Evolutionary conservation across 148 eudicot genomes (phyloP).

Genomic region (Simmondsia chinensis): DNA sequence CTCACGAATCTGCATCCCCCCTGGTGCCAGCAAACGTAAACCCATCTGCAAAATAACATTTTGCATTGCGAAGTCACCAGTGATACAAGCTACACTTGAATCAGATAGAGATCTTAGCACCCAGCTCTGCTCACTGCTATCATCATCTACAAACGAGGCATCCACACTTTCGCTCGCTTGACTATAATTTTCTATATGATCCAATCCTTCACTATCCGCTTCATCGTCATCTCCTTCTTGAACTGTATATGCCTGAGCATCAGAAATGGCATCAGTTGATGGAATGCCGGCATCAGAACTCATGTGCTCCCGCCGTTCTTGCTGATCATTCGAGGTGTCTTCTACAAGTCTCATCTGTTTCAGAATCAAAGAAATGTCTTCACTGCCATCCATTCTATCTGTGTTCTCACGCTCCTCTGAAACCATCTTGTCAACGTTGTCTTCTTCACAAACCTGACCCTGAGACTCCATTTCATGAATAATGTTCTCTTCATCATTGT

Average conservation of each 20-base stretch:
- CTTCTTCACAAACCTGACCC: constrained; percentile 23
- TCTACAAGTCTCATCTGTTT: constrained; percentile 65
- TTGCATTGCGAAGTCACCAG: constrained; percentile 96
- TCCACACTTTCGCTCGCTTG: constrained; percentile 43
- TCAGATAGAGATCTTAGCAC: constrained; percentile 75
- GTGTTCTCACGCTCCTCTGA: constrained; percentile 12
- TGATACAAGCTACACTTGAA: constrained; percentile 86
- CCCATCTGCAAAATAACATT: constrained; percentile 96
- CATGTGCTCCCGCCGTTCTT: constrained; percentile 16
- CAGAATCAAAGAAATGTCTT: constrained; percentile 45
- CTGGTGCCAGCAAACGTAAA: constrained; percentile 87
- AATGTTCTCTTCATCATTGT: constrained; percentile 19
- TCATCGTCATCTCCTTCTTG: constrained; percentile 22
- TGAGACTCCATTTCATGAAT: constrained; percentile 22
- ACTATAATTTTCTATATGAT: constrained; percentile 32
- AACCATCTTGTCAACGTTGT: constrained; percentile 7
- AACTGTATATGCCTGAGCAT: constrained; percentile 5
- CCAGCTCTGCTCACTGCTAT: constrained; percentile 94
- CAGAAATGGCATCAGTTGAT: not conserved
- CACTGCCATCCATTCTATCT: constrained; percentile 14
- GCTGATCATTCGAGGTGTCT: constrained; percentile 15
- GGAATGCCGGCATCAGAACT: constrained; percentile 9
- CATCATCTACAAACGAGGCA: constrained; percentile 44
- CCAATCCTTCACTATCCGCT: constrained; percentile 16
- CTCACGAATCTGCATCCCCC: constrained; percentile 97